Percentiles rank a stretch among this genome's conserved stretches.
Conservation (phyloP, 2,329 filamentous ascomycete species). For the Cladosporium sp. region DNA sequence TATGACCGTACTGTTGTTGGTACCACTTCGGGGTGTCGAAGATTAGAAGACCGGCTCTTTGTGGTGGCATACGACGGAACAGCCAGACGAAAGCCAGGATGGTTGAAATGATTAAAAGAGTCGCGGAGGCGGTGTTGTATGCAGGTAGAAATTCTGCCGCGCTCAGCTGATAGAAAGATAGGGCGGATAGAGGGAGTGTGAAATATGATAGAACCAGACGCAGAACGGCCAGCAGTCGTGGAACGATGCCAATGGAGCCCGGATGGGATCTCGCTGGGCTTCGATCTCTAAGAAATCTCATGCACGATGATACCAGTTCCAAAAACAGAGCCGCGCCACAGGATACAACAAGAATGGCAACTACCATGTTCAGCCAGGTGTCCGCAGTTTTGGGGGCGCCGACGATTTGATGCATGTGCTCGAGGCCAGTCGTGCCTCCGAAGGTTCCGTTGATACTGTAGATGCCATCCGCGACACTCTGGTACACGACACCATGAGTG, state of each 20-base stretch:
- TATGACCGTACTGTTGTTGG: background rate
- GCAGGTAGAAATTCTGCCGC: background rate
- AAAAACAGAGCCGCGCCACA: background rate
- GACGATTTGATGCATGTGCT: slow-evolving; percentile 10
- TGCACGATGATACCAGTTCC: background rate
- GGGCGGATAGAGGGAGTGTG: background rate
- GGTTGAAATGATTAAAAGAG: background rate
- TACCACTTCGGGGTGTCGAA: slow-evolving; percentile 6
- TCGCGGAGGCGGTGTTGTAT: background rate
- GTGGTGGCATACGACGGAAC: background rate
- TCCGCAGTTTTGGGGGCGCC: background rate
- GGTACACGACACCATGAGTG: background rate
- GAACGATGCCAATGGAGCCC: background rate
- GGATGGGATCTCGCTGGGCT: background rate
- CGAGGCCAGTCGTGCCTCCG: slow-evolving; percentile 2
- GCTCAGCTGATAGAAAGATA: slow-evolving; percentile 7
- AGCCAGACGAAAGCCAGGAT: slow-evolving; percentile 8
- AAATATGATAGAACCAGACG: slow-evolving; percentile 5
- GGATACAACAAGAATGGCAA: slow-evolving; percentile 1
- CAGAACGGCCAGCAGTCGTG: background rate
- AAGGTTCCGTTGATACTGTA: slow-evolving; percentile 7
- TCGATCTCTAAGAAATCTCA: background rate
- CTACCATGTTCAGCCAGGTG: slow-evolving; percentile 3
- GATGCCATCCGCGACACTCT: background rate
- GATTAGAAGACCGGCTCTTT: background rate